phyloP scores from a whole-genome alignment of 768 basidiomycete species.

The Amyloporia xantha region DNA sequence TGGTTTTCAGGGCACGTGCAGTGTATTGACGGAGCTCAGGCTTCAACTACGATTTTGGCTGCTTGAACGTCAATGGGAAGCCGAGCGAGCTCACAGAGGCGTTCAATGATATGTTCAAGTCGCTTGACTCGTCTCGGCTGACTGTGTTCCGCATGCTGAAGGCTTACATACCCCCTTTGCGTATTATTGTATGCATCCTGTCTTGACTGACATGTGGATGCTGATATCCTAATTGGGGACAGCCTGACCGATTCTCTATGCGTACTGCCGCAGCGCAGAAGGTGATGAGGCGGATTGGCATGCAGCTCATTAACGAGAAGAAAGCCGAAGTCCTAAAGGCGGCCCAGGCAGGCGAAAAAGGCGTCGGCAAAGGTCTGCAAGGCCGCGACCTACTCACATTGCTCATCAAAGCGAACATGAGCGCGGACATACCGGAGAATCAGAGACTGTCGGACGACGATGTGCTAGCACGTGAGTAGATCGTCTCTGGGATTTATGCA shows the following conservation, averaged over 20 bases:
- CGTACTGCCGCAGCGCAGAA: constrained; percentile 7
- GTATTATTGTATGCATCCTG: constrained; percentile 12
- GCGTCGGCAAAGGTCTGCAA: constrained; percentile 17
- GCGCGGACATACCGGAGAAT: constrained; percentile 46
- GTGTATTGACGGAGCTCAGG: constrained; percentile 15
- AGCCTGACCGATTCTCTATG: constrained; percentile 7
- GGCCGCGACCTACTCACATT: constrained; percentile 48
- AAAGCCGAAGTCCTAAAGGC: constrained; percentile 19
- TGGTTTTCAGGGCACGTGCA: background rate
- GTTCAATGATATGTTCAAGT: constrained; percentile 20
- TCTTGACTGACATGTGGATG: background rate
- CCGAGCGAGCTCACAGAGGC: constrained; percentile 27
- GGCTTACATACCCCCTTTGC: constrained; percentile 17
- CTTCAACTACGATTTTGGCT: constrained; percentile 29
- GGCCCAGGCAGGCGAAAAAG: constrained; percentile 1
- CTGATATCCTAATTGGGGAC: background rate
- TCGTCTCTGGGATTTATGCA: background rate
- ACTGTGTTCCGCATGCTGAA: constrained; percentile 5
- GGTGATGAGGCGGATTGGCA: constrained; percentile 22
- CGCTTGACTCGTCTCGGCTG: background rate
- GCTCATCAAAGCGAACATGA: constrained; percentile 58
- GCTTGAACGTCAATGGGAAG: constrained; percentile 21
- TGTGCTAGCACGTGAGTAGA: constrained; percentile 47
- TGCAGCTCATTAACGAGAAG: constrained; percentile 23
- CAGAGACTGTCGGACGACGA: constrained; percentile 60